Base-by-base conservation (phyloP, 345 rosid genomes). In the Anacardium occidentale region DNA sequence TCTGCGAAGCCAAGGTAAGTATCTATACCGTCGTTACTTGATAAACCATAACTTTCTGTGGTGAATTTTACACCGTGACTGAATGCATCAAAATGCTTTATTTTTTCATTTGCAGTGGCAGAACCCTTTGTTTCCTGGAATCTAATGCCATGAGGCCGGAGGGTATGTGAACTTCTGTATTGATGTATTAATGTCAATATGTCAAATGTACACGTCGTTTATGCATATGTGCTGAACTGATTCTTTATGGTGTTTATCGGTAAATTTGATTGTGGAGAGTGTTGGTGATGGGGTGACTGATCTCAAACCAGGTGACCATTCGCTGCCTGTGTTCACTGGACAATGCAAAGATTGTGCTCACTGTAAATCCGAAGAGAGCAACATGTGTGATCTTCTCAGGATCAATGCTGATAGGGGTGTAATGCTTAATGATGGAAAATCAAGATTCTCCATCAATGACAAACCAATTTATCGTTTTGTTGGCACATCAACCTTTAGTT, bases 401-500 rank as follows among this genome's bases (percentile, higher is more conserved):
- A 77, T 79, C 55, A 77, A 79, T 18, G 77, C 85, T 12, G 88
- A 77, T 29, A 32, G 82, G 24, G 84, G 81, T 22, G 88, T 57
- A 32, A 89, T 89, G 97, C 77, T 91, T 34, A 71, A 68, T 70
- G 97, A 91, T 51, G 97, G 97, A 20, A 58, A 85, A 59, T 64
- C 97, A 0, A 85, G 94, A 74, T 91, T 91, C 79, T 85, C 97
- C 8, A 83, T 85, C 57, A 76, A 84, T 0, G 97, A 94, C 56
- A 78, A 89, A 75, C 94, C 97, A 1, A 82, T 91, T 26, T 69
- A 89, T 64, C 94, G 89, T 71, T 91, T 91, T 64, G 74, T 89
- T 62, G 97, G 97, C 8, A 88, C 92, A 21, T 91, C 97, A 5
- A 91, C 94, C 3, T 91, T 91, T 25, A 91, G 94, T 12, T 90